Percentiles rank a stretch among this genome's conserved stretches.
Conservation (phyloP, 1,284 basidiomycete genomes). For the Cryptococcus wingfieldii region DNA sequence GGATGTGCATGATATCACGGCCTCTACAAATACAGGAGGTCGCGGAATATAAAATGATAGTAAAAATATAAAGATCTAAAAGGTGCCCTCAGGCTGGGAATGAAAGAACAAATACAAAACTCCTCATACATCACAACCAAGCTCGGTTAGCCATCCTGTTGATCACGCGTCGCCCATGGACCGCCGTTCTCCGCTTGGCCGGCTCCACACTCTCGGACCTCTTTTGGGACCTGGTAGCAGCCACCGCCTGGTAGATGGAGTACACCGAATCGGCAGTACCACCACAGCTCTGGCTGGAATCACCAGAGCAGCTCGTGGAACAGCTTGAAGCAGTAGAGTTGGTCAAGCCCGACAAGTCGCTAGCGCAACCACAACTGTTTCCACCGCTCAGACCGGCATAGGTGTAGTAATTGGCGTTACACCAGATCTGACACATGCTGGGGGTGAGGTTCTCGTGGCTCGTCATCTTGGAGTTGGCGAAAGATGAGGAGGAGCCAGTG, state of each 20-base stretch:
- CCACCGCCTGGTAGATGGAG: conserved; percentile 8
- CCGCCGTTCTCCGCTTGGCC: background rate
- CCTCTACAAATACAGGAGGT: no score
- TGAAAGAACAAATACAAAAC: background rate
- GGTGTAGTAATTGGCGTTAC: conserved; percentile 26
- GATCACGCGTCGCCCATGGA: background rate
- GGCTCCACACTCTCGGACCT: background rate
- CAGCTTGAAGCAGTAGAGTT: conserved; percentile 17
- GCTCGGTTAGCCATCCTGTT: background rate
- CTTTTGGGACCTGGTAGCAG: background rate
- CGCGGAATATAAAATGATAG: background rate
- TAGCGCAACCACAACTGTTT: conserved; percentile 27
- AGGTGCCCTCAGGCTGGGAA: background rate
- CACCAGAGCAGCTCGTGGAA: conserved; percentile 27
- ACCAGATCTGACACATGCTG: conserved; percentile 31
- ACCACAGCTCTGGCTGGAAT: conserved; percentile 27
- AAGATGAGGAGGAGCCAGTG: conserved; percentile 8
- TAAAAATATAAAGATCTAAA: background rate
- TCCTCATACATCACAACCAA: background rate
- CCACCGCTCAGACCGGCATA: conserved; percentile 24
- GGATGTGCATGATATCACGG: no score
- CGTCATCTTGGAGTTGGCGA: conserved; percentile 22
- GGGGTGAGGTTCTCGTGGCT: conserved; percentile 22
- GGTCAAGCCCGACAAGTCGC: conserved; percentile 16
- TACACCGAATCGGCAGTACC: conserved; percentile 8